Percentiles rank a stretch among this genome's conserved stretches.
These are phyloP conservation scores for Aspergillus baeticus DNA, from an alignment of 495 filamentous ascomycete genomes.

Conservation along the genomic window DNA sequence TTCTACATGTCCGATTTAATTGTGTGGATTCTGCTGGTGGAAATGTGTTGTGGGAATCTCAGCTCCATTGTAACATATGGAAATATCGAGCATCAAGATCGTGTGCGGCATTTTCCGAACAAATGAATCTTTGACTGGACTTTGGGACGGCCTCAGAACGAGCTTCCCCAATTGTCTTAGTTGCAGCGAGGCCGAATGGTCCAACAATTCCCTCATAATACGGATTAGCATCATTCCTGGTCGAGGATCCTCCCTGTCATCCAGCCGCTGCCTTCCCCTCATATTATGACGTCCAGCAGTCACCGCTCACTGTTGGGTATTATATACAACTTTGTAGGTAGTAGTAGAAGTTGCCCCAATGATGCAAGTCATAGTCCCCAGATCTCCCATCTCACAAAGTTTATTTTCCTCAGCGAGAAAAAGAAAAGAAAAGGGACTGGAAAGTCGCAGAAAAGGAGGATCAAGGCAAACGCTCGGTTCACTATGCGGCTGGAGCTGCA, in stretches of 20 bases:
- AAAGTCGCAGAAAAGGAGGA: neutral
- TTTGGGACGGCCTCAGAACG: neutral
- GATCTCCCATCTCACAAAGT: neutral
- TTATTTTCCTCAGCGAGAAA: neutral
- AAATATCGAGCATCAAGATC: neutral
- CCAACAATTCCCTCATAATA: constrained; percentile 24
- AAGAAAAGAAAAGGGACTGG: constrained; percentile 1
- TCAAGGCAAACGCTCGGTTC: constrained; percentile 7
- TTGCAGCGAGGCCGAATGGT: constrained; percentile 13
- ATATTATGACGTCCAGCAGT: neutral
- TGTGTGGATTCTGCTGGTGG: neutral
- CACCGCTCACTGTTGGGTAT: neutral
- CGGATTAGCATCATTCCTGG: neutral
- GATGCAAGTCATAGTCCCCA: neutral
- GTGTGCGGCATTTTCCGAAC: constrained; percentile 9
- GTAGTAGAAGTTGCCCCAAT: neutral
- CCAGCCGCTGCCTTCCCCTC: constrained; percentile 6
- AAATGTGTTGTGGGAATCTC: neutral
- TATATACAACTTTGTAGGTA: neutral
- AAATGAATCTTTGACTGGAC: neutral
- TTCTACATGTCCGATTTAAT: too few relatives aligned
- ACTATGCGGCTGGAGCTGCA: constrained; percentile 13
- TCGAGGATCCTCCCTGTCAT: neutral
- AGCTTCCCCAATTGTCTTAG: constrained; percentile 21
- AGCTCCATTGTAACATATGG: neutral